Conservation (phyloP, 169 alveolate genomes). For the Babesia bigemina region DNA sequence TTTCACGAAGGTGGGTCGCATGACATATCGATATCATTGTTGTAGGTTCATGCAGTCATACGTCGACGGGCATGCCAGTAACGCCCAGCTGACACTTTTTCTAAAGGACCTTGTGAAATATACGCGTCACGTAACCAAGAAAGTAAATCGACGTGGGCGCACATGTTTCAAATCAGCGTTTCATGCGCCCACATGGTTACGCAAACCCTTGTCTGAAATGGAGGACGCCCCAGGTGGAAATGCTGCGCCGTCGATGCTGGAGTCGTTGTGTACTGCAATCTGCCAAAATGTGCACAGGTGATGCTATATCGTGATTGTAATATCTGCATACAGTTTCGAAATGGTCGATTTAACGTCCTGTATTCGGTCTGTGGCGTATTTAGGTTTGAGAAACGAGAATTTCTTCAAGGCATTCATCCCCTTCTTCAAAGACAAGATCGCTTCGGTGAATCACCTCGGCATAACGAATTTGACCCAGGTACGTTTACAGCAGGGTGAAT, state of each 20-base stretch:
- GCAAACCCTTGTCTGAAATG: constrained; percentile 28
- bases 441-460: constrained; percentile 15
- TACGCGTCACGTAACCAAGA: constrained; percentile 30
- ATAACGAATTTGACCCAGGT: constrained; percentile 66
- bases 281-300: constrained; percentile 65
- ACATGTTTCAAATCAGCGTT: constrained; percentile 13
- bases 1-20: constrained; percentile 25
- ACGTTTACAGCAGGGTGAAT: neutral
- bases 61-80: constrained; percentile 36
- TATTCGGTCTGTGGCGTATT: constrained; percentile 60
- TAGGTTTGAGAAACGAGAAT: constrained; percentile 57
- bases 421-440: constrained; percentile 38
- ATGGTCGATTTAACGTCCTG: constrained; percentile 51
- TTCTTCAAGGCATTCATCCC: constrained; percentile 59
- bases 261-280: constrained; percentile 41
- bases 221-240: constrained; percentile 11
- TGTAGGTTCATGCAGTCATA: constrained; percentile 39
- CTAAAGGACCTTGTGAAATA: constrained; percentile 66
- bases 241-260: constrained; percentile 48
- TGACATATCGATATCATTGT: neutral
- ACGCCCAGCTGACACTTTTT: constrained; percentile 46
- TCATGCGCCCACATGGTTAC: constrained; percentile 49
- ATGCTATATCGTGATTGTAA: no score
- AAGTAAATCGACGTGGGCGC: constrained; percentile 36
- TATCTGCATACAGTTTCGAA: constrained; percentile 21